Percentiles rank a stretch among this genome's conserved stretches.
Conservation (phyloP, 768 basidiomycete genomes). For the Heimioporus sp. region DNA sequence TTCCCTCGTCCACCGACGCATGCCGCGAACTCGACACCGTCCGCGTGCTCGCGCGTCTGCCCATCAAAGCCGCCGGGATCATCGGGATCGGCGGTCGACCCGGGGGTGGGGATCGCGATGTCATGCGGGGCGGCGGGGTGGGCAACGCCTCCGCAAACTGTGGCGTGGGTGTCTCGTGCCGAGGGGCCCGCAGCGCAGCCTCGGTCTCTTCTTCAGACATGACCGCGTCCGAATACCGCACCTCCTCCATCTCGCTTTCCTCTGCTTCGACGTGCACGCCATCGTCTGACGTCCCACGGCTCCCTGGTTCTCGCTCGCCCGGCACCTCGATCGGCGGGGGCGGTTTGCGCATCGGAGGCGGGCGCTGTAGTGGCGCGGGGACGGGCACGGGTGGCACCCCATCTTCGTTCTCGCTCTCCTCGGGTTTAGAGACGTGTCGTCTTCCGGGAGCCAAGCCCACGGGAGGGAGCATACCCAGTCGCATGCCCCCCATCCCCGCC, state of each 20-base stretch:
- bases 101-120: slow-evolving; percentile 31
- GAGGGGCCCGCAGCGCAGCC: slow-evolving; percentile 16
- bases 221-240: slow-evolving; percentile 52
- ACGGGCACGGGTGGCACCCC: slow-evolving; percentile 25
- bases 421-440: slow-evolving; percentile 15
- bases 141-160: slow-evolving; percentile 35
- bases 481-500: slow-evolving; percentile 55
- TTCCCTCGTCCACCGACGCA: slow-evolving; percentile 34
- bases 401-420: slow-evolving; percentile 32
- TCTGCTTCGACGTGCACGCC: slow-evolving; percentile 65
- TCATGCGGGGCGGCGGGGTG: slow-evolving; percentile 46
- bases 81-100: slow-evolving; percentile 38
- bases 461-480: slow-evolving; percentile 52
- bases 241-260: slow-evolving; percentile 72
- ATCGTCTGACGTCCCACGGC: slow-evolving; percentile 50
- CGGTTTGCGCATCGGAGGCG: slow-evolving; percentile 31
- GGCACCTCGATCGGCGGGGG: slow-evolving; percentile 18
- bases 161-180: too few relatives aligned
- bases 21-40: slow-evolving; percentile 35
- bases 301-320: slow-evolving; percentile 4
- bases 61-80: slow-evolving; percentile 29
- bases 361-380: slow-evolving; percentile 31
- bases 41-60: slow-evolving; percentile 39
- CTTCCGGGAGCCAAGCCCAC: slow-evolving; percentile 15
- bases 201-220: slow-evolving; percentile 35